Evolutionary conservation across 345 rosid genomes (phyloP), one percentile per base, ranked within the genome.

Genomic region (Linum trigynum): DNA sequence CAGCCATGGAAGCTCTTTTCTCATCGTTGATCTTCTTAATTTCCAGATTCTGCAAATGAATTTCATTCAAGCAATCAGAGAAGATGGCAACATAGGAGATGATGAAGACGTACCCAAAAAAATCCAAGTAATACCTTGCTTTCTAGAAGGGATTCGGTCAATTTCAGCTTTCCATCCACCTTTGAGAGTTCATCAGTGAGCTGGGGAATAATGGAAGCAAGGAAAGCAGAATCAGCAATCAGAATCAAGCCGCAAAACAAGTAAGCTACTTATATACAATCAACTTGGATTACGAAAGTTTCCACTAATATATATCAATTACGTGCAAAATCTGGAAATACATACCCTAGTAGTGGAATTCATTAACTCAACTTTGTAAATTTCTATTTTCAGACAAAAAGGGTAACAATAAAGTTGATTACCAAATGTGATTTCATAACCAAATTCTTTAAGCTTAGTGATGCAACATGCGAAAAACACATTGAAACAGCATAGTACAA

Each of bases 1-100:
- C 82, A 58, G 84, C 84, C 62, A 81, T 59, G 37, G 82, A 81
- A 39, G 75, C 67, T 59, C 66, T 81, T 73, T 69, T 81, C 78
- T 81, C 84, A 39, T 78, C 84, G 69, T 81, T 75, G 67, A 71
- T 67, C 71, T 71, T 81, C 78, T 81, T 81, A 61, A 81, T 71
- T 70, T 81, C 82, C 61, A 80, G 77, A 65, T 80, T 77, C 84
- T 80, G 79, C 45, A 64, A 59, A 45, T 57, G 59, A 11, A 73
- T 38, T 23, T 59, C 45, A 41, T 69, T 39, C 9, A 50, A 42
- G 39, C 7, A 39, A 63, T 59, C 55, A 61, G 5, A 14, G 57
- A 61, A 39, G 14, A 16, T 66, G 63, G 15, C 35, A 16, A 17
- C 23, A 61, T 63, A 38, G 51, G 37, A 39, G n/a, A 48, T 17